Base-by-base conservation (phyloP, 495 filamentous ascomycete genomes). In the Penicillium desertorum region DNA sequence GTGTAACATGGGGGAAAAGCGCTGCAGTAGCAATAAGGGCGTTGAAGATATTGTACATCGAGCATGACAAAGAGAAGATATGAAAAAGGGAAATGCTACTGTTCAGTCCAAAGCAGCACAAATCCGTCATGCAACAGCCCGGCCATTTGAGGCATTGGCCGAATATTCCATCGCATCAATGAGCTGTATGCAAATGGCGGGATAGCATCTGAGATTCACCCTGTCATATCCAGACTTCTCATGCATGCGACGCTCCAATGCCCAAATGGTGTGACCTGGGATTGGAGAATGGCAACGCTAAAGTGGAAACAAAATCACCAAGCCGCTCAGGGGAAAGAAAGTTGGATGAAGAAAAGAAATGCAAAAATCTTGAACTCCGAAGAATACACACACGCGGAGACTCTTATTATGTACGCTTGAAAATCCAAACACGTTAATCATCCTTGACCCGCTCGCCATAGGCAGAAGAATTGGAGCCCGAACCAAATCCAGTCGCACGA, bases 381-480 rank as follows among this genome's bases (percentile, higher is more conserved):
- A 36, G 22, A 22, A 44, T 67, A 45, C 58, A 62, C 57, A 60
- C 52, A 60, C 45, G 51, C 37, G 56, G 44, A 50, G 17, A 47
- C 25, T 55, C 67, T 57, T 66, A 70, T 66, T 68, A 68, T 70
- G 60, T 66, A 70, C 62, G 60, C 48, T 56, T 51, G 54, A n/a
- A 54, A 52, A 55, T 17, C 32, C 50, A 55, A 54, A 54, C 54
- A 61, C 16, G 49, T 69, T 52, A 76, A 56, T 72, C 71, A 36
- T 71, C 70, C 55, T 74, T 76, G 16, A 36, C 39, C 45, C 73
- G 64, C 7, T 70, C 66, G 16, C 52, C 56, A 32, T 58, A 63
- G 29, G 43, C 32, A 27, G 49, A 57, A 16, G 58, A 58, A 12
- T 52, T 47, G 5, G 65, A 62, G 3, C 57, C 32, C 4, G 53